These are phyloP conservation scores for Byssothecium circinans DNA, from an alignment of 2,329 filamentous ascomycete species.

Conservation along the genomic window DNA sequence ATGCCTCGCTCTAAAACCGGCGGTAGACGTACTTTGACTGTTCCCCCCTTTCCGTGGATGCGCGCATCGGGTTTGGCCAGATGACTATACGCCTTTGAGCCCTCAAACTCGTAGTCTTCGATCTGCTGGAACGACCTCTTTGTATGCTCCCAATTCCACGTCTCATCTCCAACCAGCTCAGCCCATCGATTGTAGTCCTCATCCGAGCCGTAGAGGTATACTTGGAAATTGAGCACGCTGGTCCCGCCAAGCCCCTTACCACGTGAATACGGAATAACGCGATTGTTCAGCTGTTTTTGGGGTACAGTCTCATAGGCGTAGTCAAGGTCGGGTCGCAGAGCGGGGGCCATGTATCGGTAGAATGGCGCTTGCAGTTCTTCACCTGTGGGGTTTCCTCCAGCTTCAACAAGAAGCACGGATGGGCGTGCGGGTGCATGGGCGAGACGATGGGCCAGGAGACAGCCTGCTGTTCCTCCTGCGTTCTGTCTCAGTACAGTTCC, in stretches of 20 bases:
- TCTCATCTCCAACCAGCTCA: conserved; percentile 56
- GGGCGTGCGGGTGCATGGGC: conserved; percentile 52
- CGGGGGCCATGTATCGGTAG: conserved; percentile 54
- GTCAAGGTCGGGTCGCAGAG: conserved; percentile 54
- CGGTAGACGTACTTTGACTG: conserved; percentile 43
- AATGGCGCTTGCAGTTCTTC: conserved; percentile 47
- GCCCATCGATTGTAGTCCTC: conserved; percentile 68
- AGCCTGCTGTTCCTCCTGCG: conserved; percentile 62
- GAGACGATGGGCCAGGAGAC: conserved; percentile 57
- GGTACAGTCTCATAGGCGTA: conserved; percentile 52
- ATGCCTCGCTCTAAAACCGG: conserved; percentile 62
- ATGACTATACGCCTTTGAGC: conserved; percentile 40
- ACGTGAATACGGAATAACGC: conserved; percentile 48
- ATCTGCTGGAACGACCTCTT: conserved; percentile 55
- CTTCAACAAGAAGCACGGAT: conserved; percentile 62
- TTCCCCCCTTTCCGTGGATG: conserved; percentile 51
- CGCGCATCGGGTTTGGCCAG: conserved; percentile 50
- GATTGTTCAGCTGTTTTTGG: conserved; percentile 45
- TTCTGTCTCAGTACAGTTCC: background rate
- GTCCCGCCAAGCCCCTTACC: conserved; percentile 56
- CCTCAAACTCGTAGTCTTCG: conserved; percentile 54
- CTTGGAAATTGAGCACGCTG: conserved; percentile 50
- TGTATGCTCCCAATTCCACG: conserved; percentile 59
- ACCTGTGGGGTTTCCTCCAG: conserved; percentile 57
- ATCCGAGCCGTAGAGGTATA: conserved; percentile 51